phyloP scores from a whole-genome alignment of 2,329 filamentous ascomycete species.

The Fusarium decemcellulare region DNA sequence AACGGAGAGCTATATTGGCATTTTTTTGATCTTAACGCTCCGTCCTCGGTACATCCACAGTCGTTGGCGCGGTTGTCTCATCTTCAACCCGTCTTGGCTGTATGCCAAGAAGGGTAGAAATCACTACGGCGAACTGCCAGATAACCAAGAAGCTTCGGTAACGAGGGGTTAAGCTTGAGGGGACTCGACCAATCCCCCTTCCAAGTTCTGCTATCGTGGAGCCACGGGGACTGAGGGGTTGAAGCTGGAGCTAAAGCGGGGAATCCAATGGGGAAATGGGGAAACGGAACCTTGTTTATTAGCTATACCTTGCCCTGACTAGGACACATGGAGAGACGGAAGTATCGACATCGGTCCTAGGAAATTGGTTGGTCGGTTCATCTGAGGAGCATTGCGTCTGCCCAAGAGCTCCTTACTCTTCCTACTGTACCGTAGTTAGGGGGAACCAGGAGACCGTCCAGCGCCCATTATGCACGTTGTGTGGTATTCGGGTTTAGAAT shows the following conservation, averaged over 20 bases:
- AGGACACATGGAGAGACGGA: constrained; percentile 30
- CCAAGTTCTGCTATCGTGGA: constrained; percentile 11
- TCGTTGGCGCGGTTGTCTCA: background rate
- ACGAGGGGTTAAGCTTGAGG: constrained; percentile 17
- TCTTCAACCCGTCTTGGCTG: constrained; percentile 3
- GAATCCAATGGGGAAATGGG: constrained; percentile 34
- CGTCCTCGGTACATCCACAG: background rate
- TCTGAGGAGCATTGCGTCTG: background rate
- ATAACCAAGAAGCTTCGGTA: constrained; percentile 7
- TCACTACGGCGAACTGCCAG: constrained; percentile 5
- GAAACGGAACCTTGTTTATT: constrained; percentile 36
- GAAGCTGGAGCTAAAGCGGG: constrained; percentile 16
- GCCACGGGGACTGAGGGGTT: constrained; percentile 25
- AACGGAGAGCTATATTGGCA: constrained; percentile 12
- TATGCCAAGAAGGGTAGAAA: background rate
- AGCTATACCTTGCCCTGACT: constrained; percentile 21
- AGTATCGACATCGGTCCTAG: constrained; percentile 6
- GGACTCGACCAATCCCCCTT: constrained; percentile 19
- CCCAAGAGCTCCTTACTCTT: background rate
- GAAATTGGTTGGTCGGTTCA: background rate
- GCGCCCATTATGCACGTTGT: background rate
- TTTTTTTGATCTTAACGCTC: background rate
- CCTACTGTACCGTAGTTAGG: background rate
- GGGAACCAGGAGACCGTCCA: background rate
- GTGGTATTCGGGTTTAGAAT: no score